Evolutionary conservation across 345 rosid species (phyloP), one percentile per base, ranked within the genome.

Genomic region (Rhodamnia rubescens): DNA sequence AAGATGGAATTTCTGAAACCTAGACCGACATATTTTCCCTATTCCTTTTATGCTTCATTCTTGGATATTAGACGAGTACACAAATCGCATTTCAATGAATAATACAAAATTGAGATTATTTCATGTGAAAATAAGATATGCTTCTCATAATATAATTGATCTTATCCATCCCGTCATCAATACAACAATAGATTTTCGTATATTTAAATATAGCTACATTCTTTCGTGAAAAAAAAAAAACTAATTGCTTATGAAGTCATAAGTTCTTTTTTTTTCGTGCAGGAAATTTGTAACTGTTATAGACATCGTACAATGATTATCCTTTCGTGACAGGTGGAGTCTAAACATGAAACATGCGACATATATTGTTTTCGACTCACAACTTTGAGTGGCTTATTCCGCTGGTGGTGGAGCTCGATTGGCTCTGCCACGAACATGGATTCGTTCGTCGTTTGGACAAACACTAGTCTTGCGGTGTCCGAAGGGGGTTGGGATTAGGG

Each of bases 401-500:
- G 57, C 22, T 21, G 26, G 26, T 21, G 11, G 57, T 21, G 26
- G 57, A 55, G 57, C 26, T 55, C 11, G 21, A 27, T 61, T 29
- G 40, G 21, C 21, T 29, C 5, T 27, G 9, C 74, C 74, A 61
- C 74, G 1, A 29, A 14, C 18, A 27, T n/a, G 74, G 74, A 61
- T 14, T 61, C 40, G 15, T 29, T 27, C 0, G 5, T 14, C 21
- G 20, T 61, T 29, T 11, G 21, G 6, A 29, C n/a, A 61, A 4
- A 61, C 40, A 29, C 10, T 29, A 29, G 29, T 27, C 9, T 59
- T 59, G 1, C 27, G 0, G 40, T 16, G 16, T 64, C 5, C 22
- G 11, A 16, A 64, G 6, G 42, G 0, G 9, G 0, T 29, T 29
- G 22, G 42, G 0, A 15, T 9, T 4, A 61, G 22, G 21, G 3